These are phyloP conservation scores for Penicillium italicum DNA, from an alignment of 2,329 filamentous ascomycete species.

Conservation along the genomic window DNA sequence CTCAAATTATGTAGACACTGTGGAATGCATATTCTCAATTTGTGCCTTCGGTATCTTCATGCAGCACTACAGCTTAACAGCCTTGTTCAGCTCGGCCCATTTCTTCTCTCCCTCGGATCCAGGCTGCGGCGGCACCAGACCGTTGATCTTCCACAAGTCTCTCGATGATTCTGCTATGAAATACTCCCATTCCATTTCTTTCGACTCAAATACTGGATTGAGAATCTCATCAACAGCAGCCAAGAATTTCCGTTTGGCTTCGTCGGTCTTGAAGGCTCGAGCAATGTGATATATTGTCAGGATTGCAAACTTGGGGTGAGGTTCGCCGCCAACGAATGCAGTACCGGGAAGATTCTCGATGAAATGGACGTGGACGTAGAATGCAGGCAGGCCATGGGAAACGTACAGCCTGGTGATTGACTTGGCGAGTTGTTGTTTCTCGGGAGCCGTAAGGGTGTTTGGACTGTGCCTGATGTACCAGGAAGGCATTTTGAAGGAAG, in stretches of 20 bases:
- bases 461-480: not conserved
- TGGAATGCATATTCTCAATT: not conserved
- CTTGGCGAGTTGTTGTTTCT: slow-evolving; percentile 8
- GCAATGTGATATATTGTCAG: slow-evolving; percentile 8
- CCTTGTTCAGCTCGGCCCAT: not conserved
- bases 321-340: not conserved
- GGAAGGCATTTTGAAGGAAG: not conserved
- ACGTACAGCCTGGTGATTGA: slow-evolving; percentile 5
- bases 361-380: not conserved
- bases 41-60: not conserved
- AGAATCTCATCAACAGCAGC: not conserved
- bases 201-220: slow-evolving; percentile 1
- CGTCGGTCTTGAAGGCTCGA: slow-evolving; percentile 6
- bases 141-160: slow-evolving; percentile 14
- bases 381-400: not conserved
- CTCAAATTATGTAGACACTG: not conserved
- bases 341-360: not conserved
- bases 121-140: slow-evolving; percentile 1
- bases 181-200: slow-evolving; percentile 13
- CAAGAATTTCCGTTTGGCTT: not conserved
- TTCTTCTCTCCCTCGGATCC: slow-evolving; percentile 1
- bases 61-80: not conserved
- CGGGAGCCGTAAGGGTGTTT: not conserved
- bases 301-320: not conserved
- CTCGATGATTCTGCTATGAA: slow-evolving; percentile 8